Base-by-base conservation (phyloP, 2,329 filamentous ascomycete genomes). In the Dryadomyces sulphureus region DNA sequence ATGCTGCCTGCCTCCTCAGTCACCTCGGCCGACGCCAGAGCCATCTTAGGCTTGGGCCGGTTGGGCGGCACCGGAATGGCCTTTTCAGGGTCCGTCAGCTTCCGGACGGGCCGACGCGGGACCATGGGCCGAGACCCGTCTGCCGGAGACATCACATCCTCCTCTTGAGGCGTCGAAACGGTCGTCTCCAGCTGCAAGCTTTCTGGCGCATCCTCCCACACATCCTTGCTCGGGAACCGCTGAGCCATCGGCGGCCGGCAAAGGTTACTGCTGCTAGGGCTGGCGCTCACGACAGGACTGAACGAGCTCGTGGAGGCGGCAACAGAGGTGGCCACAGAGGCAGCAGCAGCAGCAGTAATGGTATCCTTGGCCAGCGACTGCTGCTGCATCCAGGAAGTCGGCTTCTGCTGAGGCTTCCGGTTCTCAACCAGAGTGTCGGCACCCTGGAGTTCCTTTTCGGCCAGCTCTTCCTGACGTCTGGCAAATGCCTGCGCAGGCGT, bases 201-300 rank as follows among this genome's bases (percentile, higher is more conserved):
- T 55, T 94, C 87, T 1, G 90, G 90, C 0, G 77, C 80, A 60
- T 96, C 90, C 65, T 96, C 90, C 90, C 90, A 95, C 38, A 95
- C 79, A 62, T 96, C 90, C 46, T 79, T 79, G 59, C 89, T 94
- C 0, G 90, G 90, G 60, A 96, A 96, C 12, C 87, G 78, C 44
- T 81, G 79, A 48, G 69, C 54, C 73, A 59, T 16, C 67, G 27
- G 35, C 27, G 49, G 51, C 68, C 5, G 81, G 75, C 20, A 81
- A 68, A 12, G 63, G 38, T 19, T 35, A 30, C 45, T 43, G 56
- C 49, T 16, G 61, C 55, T 17, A n/a, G 25, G 11, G 25, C 9
- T 14, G 7, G 27, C 11, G 27, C 3, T 16, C 16, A 24, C 44
- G 8, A 38, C 25, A 19, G 45, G 34, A 24, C 19, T 39, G 7